Evolutionary conservation across 495 filamentous ascomycete genomes (phyloP), one percentile per base, ranked within the genome.

Genomic region (Polyplosphaeria fusca): DNA sequence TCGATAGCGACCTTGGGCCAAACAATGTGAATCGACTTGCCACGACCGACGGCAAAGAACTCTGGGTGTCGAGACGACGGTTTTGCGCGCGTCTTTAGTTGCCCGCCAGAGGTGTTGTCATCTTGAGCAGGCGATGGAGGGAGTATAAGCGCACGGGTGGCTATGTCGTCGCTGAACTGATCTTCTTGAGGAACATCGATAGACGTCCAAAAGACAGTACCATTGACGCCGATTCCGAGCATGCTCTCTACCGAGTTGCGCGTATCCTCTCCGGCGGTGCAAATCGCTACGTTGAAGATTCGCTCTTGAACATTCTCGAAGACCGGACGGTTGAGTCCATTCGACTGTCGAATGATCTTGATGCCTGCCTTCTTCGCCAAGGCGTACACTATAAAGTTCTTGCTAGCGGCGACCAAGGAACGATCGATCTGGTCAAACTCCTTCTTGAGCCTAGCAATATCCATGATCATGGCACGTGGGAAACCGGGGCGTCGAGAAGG

Each of bases 371-470:
- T 86, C 76, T 95, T 96, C 16, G 86, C 86, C 70, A 95, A 85
- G 26, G 89, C 89, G 67, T 96, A 97, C 7, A 87, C 86, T 64
- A 99, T 99, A 71, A 89, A 95, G 13, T 85, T 83, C 60, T 86
- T 86, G n/a, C 88, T 89, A 26, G 91, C 92, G 2, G 91, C 84
- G 26, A 89, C 90, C 40, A 99, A 77, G 44, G 89, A 93, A 47
- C 94, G 87, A 67, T 99, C 94, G 44, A 94, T 82, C 70, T 97
- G 94, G 70, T 99, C 94, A 63, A 97, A 97, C 5, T 93, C 88
- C 72, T 97, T 96, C 76, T 95, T 95, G 49, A 96, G 78, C 37
- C 89, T 83, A 35, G 92, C 91, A 70, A 99, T 91, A 60, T 91
- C 86, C 70, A 93, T 85, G 46, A 94, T 80, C 4, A 81, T 74